Base-by-base conservation (phyloP, 164 flowering plant genomes). In the Vitis cinerea region DNA sequence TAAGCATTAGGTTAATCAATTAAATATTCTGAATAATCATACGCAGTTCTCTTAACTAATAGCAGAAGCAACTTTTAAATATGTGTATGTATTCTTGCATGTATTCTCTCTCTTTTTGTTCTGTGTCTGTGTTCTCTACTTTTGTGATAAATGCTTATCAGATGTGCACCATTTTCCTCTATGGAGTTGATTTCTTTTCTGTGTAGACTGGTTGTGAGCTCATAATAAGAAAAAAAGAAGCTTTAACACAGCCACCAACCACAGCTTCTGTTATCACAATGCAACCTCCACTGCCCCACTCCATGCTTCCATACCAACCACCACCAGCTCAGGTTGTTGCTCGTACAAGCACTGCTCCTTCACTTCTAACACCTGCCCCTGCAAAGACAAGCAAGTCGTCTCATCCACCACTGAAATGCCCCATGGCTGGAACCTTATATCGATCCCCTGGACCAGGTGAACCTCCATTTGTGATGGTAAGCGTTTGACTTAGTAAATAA, bases 401-500 rank as follows among this genome's bases (percentile, higher is more conserved):
- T 10, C 86, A 75, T 75, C 90, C 92, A 15, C 78, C 89, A 47
- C 75, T 88, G 55, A 86, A 90, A 62, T 83, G 86, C 51, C 94
- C 94, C 53, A 90, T 90, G 92, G 92, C 94, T 69, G 94, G 94
- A 62, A 90, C 90, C 27, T 85, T 90, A 63, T 90, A 90, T 58
- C 81, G 85, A 8, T 64, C 68, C 67, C 83, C 92, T 73, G 92
- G 72, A 66, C 94, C 94, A 65, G 92, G 95, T 37, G 95, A 80
- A 73, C 88, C 92, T 14, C 83, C 92, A 72, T 86, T 90, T 80
- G 88, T 90, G 60, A 86, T 88, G 92, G 95, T 85, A 75, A 65
- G 57, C 57, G 5, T 19, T 10, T 27, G 54, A 59, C 17, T 17
- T 59, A 8, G 7, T 66, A 23, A 27, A n/a, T 8, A 5, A 19